Percentiles rank a stretch among this genome's conserved stretches.
These are phyloP conservation scores for Microsporum audouinii DNA, from an alignment of 2,329 filamentous ascomycete genomes.

Conservation along the genomic window DNA sequence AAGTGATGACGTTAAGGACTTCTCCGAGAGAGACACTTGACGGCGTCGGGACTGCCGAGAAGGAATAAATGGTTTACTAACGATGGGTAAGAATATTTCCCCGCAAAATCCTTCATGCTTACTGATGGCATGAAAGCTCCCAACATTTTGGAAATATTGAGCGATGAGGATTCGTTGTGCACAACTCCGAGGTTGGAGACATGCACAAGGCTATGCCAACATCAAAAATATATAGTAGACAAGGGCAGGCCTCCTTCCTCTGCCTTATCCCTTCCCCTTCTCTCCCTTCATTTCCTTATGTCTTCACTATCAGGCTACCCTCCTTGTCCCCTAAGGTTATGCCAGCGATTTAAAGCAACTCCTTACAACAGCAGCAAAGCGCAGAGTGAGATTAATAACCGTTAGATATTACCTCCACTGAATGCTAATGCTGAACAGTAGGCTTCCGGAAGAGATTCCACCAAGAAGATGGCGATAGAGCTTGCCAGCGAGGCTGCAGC, in stretches of 20 bases:
- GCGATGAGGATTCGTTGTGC: not conserved
- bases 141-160: conserved; percentile 2
- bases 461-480: not conserved
- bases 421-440: not conserved
- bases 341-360: too few species aligned
- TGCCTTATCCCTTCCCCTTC: not conserved
- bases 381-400: not conserved
- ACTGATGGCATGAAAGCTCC: not conserved
- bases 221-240: not conserved
- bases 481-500: not conserved
- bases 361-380: not conserved
- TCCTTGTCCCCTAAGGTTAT: too few species aligned
- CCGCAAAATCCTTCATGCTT: not conserved
- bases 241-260: not conserved
- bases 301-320: not conserved
- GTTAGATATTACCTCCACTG: not conserved
- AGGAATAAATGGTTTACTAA: not conserved
- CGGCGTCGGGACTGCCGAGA: not conserved
- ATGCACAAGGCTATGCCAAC: not conserved
- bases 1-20: not conserved
- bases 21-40: not conserved
- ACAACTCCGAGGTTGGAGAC: not conserved
- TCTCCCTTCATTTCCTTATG: not conserved
- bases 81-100: not conserved
- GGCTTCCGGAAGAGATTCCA: not conserved